These are phyloP conservation scores for Melocanna baccifera DNA, from an alignment of 176 grass and related monocot species.

Conservation along the genomic window DNA sequence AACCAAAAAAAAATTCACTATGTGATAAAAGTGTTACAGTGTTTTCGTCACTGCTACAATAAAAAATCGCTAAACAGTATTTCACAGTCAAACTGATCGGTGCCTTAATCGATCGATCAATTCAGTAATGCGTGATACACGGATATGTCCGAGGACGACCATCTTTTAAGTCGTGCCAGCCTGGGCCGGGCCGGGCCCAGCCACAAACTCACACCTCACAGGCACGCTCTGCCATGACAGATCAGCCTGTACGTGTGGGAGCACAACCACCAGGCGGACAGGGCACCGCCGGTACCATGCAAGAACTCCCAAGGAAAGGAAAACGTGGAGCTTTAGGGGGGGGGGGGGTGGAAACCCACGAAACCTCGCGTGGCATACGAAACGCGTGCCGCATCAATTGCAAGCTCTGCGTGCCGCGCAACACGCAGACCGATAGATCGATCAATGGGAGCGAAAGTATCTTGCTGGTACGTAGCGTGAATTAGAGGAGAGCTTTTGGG, in stretches of 20 bases:
- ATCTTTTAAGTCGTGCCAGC: neutral
- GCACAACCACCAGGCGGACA: neutral
- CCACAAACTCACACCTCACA: too few species aligned
- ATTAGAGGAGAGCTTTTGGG: neutral
- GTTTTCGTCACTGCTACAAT: too few species aligned
- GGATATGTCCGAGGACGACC: neutral
- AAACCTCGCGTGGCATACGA: neutral
- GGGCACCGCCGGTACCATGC: neutral
- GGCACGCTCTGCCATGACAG: too few species aligned
- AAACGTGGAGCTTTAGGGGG: neutral
- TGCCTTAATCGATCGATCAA: neutral
- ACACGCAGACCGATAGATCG: neutral
- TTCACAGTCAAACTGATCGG: too few species aligned
- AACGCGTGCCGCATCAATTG: neutral
- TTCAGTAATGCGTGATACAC: neutral
- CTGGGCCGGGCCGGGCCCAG: neutral
- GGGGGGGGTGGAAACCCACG: too few species aligned
- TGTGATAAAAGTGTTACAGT: too few species aligned
- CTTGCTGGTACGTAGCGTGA: neutral
- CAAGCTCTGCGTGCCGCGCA: neutral
- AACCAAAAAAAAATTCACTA: too few species aligned
- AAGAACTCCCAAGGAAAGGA: neutral
- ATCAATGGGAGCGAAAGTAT: neutral
- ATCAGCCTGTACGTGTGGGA: neutral
- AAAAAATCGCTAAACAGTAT: too few species aligned